These are phyloP conservation scores for Diaporthe longicolla DNA, from an alignment of 2,329 filamentous ascomycete species.

Conservation along the genomic window DNA sequence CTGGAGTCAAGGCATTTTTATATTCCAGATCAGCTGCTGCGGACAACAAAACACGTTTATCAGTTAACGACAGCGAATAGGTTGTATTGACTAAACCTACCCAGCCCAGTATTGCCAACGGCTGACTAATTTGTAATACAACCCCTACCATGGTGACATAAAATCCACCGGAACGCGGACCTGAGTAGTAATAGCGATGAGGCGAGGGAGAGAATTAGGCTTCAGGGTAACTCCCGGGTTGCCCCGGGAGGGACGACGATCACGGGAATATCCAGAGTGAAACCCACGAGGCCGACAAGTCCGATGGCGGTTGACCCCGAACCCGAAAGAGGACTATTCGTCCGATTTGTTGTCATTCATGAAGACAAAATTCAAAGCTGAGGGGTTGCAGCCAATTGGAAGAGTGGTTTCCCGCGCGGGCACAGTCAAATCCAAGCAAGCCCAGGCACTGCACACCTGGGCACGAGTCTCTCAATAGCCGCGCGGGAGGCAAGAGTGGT, in stretches of 20 bases:
- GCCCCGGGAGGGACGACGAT: not conserved
- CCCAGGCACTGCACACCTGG: too few relatives aligned
- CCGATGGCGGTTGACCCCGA: not conserved
- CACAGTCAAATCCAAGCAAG: not conserved
- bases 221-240: not conserved
- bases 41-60: too few relatives aligned
- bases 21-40: not conserved
- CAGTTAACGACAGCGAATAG: too few relatives aligned
- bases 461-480: not conserved
- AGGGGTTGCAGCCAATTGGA: not conserved
- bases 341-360: not conserved
- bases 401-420: not conserved
- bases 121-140: not conserved
- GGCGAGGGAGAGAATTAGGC: not conserved
- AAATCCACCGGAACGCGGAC: not conserved
- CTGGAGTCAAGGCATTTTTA: too few relatives aligned
- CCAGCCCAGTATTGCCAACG: not conserved
- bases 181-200: not conserved
- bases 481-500: not conserved
- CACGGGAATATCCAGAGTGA: not conserved
- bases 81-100: not conserved
- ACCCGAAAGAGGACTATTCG: too few relatives aligned
- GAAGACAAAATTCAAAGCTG: not conserved
- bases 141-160: not conserved
- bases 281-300: not conserved